Percentiles rank a stretch among this genome's conserved stretches.
phyloP scores from a whole-genome alignment of 73 alveolate genomes.

The Paramecium sonneborni region DNA sequence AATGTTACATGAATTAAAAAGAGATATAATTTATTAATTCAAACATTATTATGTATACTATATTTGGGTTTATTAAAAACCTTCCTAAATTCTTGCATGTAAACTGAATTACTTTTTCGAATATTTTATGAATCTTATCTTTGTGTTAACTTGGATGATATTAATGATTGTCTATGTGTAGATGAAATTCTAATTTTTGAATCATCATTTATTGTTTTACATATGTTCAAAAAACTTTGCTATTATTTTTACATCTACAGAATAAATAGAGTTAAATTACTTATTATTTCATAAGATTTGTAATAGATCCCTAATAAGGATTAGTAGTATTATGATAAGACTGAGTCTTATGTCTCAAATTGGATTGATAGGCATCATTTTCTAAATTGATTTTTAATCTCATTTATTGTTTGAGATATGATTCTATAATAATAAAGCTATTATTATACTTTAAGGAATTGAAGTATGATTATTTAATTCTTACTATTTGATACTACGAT shows the following conservation, averaged over 20 bases:
- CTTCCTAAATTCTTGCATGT: slow-evolving; percentile 37
- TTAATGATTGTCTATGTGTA: slow-evolving; percentile 26
- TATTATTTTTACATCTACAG: neutral
- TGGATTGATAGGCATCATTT: neutral
- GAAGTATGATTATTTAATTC: neutral
- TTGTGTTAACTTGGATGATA: neutral
- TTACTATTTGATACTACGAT: neutral
- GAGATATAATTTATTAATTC: neutral
- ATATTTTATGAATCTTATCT: slow-evolving; percentile 27
- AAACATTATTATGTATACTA: neutral
- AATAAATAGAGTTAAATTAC: neutral
- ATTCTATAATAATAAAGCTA: neutral
- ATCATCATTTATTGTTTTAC: slow-evolving; percentile 36
- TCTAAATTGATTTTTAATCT: neutral
- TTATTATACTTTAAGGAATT: neutral
- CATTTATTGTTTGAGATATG: neutral
- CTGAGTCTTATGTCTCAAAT: slow-evolving; percentile 16
- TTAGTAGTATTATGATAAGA: slow-evolving; percentile 10
- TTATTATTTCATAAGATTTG: neutral
- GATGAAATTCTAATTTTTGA: neutral
- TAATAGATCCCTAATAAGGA: neutral
- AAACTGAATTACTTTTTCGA: slow-evolving; percentile 46
- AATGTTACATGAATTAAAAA: neutral
- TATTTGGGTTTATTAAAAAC: slow-evolving; percentile 11
- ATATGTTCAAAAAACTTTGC: neutral